Evolutionary conservation across 345 rosid species (phyloP).

Genomic region (Brassica cretica): DNA sequence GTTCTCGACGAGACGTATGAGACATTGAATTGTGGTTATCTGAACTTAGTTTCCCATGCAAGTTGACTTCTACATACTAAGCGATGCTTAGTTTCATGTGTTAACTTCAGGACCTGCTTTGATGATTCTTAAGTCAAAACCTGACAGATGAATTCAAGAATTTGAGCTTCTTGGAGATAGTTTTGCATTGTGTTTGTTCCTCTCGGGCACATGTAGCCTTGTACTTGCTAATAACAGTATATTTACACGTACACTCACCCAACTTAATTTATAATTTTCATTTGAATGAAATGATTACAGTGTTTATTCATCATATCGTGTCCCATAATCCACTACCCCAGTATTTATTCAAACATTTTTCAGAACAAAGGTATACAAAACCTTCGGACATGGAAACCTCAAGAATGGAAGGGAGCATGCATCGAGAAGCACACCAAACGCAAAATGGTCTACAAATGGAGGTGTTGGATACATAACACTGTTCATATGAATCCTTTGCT

Average conservation of each 20-base stretch:
- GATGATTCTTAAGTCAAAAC: background rate
- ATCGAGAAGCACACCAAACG: background rate
- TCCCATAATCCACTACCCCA: too few species aligned
- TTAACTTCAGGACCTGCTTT: background rate
- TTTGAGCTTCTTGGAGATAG: background rate
- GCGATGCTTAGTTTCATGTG: background rate
- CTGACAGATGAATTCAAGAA: background rate
- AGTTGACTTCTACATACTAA: too few species aligned
- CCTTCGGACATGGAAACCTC: background rate
- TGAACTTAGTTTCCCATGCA: too few species aligned
- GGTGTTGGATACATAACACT: background rate
- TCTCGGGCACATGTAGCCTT: background rate
- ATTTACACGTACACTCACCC: too few species aligned
- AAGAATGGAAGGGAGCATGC: background rate
- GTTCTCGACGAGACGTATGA: too few species aligned
- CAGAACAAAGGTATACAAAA: background rate
- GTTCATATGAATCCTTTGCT: too few species aligned
- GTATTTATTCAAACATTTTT: too few species aligned
- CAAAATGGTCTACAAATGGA: background rate
- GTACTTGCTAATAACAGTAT: background rate
- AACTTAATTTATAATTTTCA: too few species aligned
- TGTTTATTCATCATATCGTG: too few species aligned
- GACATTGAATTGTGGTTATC: too few species aligned
- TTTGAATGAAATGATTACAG: too few species aligned
- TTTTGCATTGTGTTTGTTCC: background rate